These are phyloP conservation scores for Emergomyces pasteurianus DNA, from an alignment of 2,329 filamentous ascomycete species.

Conservation along the genomic window DNA sequence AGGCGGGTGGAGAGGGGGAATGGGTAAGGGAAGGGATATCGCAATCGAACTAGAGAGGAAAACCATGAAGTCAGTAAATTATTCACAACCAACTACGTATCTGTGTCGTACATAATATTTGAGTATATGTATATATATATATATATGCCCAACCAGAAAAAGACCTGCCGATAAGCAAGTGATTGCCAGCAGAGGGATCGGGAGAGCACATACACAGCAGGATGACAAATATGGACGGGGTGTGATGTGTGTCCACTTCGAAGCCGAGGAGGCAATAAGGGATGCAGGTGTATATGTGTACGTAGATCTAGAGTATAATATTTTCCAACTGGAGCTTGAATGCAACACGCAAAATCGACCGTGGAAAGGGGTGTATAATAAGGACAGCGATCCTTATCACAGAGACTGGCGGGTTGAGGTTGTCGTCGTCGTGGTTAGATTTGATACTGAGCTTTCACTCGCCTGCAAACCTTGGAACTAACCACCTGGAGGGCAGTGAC, in stretches of 20 bases:
- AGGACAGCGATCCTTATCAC: background rate
- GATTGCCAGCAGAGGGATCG: background rate
- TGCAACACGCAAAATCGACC: background rate
- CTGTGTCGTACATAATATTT: background rate
- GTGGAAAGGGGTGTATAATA: background rate
- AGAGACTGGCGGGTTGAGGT: background rate
- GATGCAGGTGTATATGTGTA: background rate
- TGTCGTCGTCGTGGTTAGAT: background rate
- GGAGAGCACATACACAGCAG: background rate
- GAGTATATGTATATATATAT: background rate
- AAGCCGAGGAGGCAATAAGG: background rate
- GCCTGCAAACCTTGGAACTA: background rate
- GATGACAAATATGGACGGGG: slow-evolving; percentile 1
- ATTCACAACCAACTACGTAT: background rate
- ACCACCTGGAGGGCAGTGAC: background rate
- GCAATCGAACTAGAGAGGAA: background rate
- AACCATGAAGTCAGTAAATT: background rate
- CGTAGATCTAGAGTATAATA: background rate
- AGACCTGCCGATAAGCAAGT: no score
- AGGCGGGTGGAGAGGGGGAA: background rate
- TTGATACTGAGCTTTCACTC: background rate
- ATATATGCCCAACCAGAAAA: background rate
- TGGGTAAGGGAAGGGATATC: background rate
- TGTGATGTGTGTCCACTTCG: background rate
- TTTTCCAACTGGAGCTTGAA: background rate